Percentiles rank a stretch among this genome's conserved stretches.
phyloP scores from a whole-genome alignment of 2,329 filamentous ascomycete species.

The Verticillium isaacii region DNA sequence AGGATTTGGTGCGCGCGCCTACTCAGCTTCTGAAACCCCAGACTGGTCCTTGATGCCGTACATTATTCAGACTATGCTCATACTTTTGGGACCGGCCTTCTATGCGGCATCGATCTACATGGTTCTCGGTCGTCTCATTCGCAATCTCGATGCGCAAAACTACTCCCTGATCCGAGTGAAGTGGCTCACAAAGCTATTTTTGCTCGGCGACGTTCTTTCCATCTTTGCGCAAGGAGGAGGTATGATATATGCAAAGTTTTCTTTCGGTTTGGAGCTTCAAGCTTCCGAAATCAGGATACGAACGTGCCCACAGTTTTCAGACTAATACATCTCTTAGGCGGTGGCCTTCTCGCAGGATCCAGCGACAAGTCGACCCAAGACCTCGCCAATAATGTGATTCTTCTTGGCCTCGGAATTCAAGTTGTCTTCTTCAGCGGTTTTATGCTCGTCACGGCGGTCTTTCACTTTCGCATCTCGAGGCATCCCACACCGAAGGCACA shows the following conservation, averaged over 20 bases:
- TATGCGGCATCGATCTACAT: constrained; percentile 49
- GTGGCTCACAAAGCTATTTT: constrained; percentile 51
- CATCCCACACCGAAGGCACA: constrained; percentile 11
- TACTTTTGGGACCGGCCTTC: constrained; percentile 41
- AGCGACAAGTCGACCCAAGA: constrained; percentile 10
- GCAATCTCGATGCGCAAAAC: constrained; percentile 27
- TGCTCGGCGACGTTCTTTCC: constrained; percentile 46
- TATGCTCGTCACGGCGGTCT: constrained; percentile 39
- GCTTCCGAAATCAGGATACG: background rate
- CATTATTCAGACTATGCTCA: constrained; percentile 35
- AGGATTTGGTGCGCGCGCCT: constrained; percentile 45
- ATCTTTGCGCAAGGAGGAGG: constrained; percentile 45
- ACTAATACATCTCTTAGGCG: background rate
- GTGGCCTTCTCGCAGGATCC: constrained; percentile 15
- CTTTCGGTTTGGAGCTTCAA: background rate
- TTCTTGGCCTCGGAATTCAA: constrained; percentile 49
- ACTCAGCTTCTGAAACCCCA: constrained; percentile 36
- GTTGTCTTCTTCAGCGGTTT: constrained; percentile 53
- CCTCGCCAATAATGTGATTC: constrained; percentile 40
- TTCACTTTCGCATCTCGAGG: constrained; percentile 31
- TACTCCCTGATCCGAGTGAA: constrained; percentile 24
- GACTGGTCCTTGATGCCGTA: constrained; percentile 31
- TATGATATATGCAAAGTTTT: constrained; percentile 1
- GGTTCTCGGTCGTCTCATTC: constrained; percentile 39
- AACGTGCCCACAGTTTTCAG: too few species aligned